Evolutionary conservation across 345 rosid genomes (phyloP).

Genomic region (Erucastrum elatum): DNA sequence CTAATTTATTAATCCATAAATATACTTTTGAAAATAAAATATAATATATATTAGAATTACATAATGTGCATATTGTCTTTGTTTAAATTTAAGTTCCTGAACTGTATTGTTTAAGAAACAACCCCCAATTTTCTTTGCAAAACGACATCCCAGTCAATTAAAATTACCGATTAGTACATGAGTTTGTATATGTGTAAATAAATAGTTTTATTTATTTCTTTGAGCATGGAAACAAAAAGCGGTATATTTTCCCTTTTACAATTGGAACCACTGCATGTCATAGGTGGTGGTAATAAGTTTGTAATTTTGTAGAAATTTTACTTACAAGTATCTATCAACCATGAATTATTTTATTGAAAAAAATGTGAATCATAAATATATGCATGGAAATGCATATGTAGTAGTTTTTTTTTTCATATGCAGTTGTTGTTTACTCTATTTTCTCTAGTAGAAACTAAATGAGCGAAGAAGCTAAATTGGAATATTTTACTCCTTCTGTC

Average conservation of each 20-base stretch:
- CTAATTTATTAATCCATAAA: background rate
- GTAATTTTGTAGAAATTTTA: constrained; percentile 3
- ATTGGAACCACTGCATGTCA: background rate
- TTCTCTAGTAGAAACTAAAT: constrained; percentile 1
- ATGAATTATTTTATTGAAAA: background rate
- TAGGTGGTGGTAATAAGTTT: constrained; percentile 16
- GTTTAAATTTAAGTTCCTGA: constrained; percentile 1
- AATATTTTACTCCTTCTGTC: too few relatives aligned
- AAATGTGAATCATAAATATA: background rate
- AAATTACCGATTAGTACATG: constrained; percentile 5
- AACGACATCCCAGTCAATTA: background rate
- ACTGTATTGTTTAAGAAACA: background rate
- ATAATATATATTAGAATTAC: background rate
- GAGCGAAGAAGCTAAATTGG: constrained; percentile 7
- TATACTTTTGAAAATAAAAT: too few relatives aligned
- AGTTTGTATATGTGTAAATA: background rate
- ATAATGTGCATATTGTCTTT: background rate
- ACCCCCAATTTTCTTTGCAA: background rate
- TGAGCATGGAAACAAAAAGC: constrained; percentile 8
- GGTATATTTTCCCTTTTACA: constrained; percentile 12
- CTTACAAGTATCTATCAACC: background rate
- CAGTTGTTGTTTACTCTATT: background rate
- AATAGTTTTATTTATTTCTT: background rate
- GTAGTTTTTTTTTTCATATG: background rate
- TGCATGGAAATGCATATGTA: background rate